Percentiles rank a stretch among this genome's conserved stretches.
Evolutionary conservation across 75 land plant species (phyloP).

Genomic region (Adiantum capillusveneris): DNA sequence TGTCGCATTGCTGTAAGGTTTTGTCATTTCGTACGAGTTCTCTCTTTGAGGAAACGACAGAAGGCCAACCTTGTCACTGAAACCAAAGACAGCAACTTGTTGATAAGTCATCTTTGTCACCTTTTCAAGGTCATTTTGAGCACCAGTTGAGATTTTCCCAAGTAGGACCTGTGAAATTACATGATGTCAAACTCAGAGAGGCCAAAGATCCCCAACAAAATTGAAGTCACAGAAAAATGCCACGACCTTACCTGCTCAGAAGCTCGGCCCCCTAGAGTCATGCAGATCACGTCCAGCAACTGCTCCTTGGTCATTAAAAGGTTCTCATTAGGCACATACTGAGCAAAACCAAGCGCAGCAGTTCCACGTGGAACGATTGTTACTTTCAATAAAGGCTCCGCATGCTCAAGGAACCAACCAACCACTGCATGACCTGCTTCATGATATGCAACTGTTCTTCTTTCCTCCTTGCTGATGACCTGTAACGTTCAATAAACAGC

Average conservation of each 20-base stretch:
- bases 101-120: conserved; percentile 48
- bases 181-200: no score
- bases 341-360: conserved; percentile 50
- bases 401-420: conserved; percentile 47
- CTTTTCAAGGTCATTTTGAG: conserved; percentile 45
- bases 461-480: conserved; percentile 52
- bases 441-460: conserved; percentile 49
- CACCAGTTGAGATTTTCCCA: conserved; percentile 47
- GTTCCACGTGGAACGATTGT: conserved; percentile 49
- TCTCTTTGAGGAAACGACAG: conserved; percentile 49
- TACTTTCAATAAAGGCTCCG: conserved; percentile 45
- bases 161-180: conserved; percentile 35
- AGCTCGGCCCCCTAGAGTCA: conserved; percentile 49
- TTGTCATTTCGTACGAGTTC: conserved; percentile 33
- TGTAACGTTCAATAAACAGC: no score
- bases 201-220: no score
- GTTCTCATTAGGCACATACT: conserved; percentile 43
- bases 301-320: conserved; percentile 47
- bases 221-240: no score
- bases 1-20: conserved; percentile 44
- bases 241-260: conserved; percentile 45
- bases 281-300: conserved; percentile 47
- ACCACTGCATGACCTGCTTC: conserved; percentile 48
- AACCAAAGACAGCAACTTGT: conserved; percentile 50
- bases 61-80: conserved; percentile 48